Conservation (phyloP, 2,329 filamentous ascomycete species). For the Fusarium bactridioides region DNA sequence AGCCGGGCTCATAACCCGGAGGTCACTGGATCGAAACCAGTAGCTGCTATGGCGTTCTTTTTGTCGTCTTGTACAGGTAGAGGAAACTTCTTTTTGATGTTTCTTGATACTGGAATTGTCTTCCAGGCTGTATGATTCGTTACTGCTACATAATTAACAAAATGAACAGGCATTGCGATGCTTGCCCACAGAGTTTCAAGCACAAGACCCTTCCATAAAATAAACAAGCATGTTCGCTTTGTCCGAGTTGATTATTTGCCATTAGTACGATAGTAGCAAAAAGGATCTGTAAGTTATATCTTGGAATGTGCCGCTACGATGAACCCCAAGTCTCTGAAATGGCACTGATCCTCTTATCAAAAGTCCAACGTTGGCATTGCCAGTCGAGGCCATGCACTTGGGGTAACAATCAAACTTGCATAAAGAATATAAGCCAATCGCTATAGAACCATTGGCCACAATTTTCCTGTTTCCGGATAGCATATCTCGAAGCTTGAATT, state of each 20-base stretch:
- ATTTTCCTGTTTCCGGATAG: background rate
- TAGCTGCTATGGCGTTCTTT: slow-evolving; percentile 4
- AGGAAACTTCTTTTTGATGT: background rate
- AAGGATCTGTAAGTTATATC: background rate
- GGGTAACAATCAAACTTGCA: background rate
- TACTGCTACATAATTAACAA: background rate
- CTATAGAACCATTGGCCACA: background rate
- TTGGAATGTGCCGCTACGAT: background rate
- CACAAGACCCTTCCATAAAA: too few species aligned
- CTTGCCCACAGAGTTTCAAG: background rate
- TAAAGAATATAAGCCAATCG: background rate
- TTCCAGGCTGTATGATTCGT: background rate
- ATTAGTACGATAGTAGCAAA: background rate
- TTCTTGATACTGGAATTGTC: background rate
- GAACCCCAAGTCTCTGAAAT: background rate
- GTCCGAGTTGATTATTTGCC: background rate
- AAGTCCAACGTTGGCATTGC: background rate
- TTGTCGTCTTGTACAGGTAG: background rate
- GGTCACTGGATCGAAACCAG: slow-evolving; percentile 22
- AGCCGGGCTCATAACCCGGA: slow-evolving; percentile 34
- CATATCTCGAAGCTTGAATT: background rate
- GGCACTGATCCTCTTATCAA: background rate
- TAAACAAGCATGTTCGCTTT: background rate
- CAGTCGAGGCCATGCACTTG: background rate
- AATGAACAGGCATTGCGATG: background rate